Evolutionary conservation across 441 rosid genomes (phyloP).

Genomic region (Euphorbia neoarborescens): DNA sequence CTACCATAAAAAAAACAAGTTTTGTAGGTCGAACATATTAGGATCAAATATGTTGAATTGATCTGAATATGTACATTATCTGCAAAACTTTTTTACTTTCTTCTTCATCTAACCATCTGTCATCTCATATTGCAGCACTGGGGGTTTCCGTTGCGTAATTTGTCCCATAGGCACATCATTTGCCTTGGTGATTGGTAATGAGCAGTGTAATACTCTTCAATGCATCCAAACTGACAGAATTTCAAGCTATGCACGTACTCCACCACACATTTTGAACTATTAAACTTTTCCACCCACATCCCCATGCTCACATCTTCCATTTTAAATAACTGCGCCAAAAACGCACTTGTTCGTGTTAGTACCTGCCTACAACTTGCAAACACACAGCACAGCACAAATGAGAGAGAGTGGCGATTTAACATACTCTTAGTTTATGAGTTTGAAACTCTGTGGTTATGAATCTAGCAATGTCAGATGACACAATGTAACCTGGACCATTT

Average conservation of each 20-base stretch:
- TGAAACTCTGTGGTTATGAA: constrained; percentile 67
- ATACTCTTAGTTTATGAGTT: constrained; percentile 61
- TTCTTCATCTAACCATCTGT: constrained; percentile 11
- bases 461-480: constrained; percentile 70
- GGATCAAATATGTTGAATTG: constrained; percentile 12
- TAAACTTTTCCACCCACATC: constrained; percentile 93
- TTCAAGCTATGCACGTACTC: constrained; percentile 69
- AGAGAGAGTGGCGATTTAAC: constrained; percentile 5
- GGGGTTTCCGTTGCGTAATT: constrained; percentile 51
- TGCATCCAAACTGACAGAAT: constrained; percentile 86
- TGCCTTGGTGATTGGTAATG: constrained; percentile 98
- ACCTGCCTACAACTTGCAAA: background rate
- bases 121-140: constrained; percentile 88
- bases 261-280: constrained; percentile 50
- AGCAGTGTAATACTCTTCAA: constrained; percentile 72
- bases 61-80: constrained; percentile 37
- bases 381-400: background rate
- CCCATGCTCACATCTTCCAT: constrained; percentile 99
- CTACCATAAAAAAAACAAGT: background rate
- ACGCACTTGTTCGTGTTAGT: background rate
- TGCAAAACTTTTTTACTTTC: constrained; percentile 26
- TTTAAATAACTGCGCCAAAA: constrained; percentile 64
- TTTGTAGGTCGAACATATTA: background rate
- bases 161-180: constrained; percentile 89
- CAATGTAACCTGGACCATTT: constrained; percentile 84